Evolutionary conservation across 192 early-diverging fungal species (phyloP), one percentile per base, ranked within the genome.

Genomic region (Pilobolus umbonatus): DNA sequence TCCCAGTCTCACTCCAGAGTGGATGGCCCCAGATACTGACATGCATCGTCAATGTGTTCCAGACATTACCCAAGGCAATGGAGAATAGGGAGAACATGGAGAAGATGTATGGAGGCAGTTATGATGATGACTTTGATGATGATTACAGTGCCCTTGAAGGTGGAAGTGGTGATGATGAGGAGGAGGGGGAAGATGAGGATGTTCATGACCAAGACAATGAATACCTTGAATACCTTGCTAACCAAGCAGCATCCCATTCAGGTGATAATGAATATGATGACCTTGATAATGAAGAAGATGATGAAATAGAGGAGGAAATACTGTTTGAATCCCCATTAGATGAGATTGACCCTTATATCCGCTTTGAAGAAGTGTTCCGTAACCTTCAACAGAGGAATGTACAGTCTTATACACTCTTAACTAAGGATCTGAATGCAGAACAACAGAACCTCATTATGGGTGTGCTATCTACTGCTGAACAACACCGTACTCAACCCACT

Each of bases 321-420:
- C 72, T 83, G 24, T 86, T 89, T 35, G 87, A 90, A 64, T 85
- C 87, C 31, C 88, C 88, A 19, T 69, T 92, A 54, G 90, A 92
- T 65, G 74, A 82, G 44, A 64, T 92, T 44, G 79, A 92, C 65
- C 80, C 85, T 5, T 89, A 90, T 67, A 63, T 86, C 30, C 73
- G 75, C 51, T 85, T 92, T 69, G 79, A 84, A 44, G 81, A 85
- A 60, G 76, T 77, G 51, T 84, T 91, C 47, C 64, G 75, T 30
- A 61, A 61, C 50, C 61, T 83, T n/a, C 79, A 83, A 61, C 81
- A 80, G 63, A 71, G 66, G 47, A 81, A 80, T 57, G 68, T 75
- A 4, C 61, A 52, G 3, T 83, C 81, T 4, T 83, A 83, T 62
- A 62, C 69, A 6, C 66, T 75, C 47, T 65, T 83, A 47, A 80